Base-by-base conservation (phyloP, 192 early-diverging fungal genomes). In the Mortierella claussenii region DNA sequence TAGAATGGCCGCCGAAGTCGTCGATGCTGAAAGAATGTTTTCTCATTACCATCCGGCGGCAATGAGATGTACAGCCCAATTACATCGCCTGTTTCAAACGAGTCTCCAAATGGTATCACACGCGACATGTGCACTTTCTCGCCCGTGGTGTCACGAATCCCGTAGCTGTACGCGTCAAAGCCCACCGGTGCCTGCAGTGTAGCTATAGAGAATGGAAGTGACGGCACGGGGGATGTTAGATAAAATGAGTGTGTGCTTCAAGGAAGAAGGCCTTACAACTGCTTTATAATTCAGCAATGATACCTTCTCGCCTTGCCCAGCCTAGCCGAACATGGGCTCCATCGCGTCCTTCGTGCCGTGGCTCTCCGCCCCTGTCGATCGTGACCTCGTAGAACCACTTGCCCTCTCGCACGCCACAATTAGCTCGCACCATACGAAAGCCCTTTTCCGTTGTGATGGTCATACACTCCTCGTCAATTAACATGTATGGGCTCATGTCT, bases 141-240 rank as follows among this genome's bases (percentile, higher is more conserved):
- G 12, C 89, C 89, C 12, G 88, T 88, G 17, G 80, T 78, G 60
- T 91, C 89, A 9, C 89, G 81, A 44, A 83, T 79, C 1, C 86
- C 89, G 60, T 90, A 91, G 53, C 86, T 82, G 47, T 90, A 91
- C 10, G 69, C 85, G 60, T 91, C 89, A 65, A 86, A 89, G 4
- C 89, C 89, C 36, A 89, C 87, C 5, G 89, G 89, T 7, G 84
- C 86, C 51, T 89, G 83, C 28, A 89, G 49, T 37, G 81, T 84
- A 1, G 85, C 87, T 88, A 34, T 27, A 32, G n/a, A 13, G 50
- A n/a, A 54, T 23, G 27, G 18, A 45, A 46, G 4, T n/a, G n/a
- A n/a, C n/a, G n/a, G n/a, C n/a, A n/a, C n/a, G n/a, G 15, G 32
- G n/a, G 32, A 55, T 56, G 30, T 33, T 34, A 51, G 48, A 40